Evolutionary conservation across 2,329 filamentous ascomycete species (phyloP).

Genomic region (Macrophomina pseudophaseolina): DNA sequence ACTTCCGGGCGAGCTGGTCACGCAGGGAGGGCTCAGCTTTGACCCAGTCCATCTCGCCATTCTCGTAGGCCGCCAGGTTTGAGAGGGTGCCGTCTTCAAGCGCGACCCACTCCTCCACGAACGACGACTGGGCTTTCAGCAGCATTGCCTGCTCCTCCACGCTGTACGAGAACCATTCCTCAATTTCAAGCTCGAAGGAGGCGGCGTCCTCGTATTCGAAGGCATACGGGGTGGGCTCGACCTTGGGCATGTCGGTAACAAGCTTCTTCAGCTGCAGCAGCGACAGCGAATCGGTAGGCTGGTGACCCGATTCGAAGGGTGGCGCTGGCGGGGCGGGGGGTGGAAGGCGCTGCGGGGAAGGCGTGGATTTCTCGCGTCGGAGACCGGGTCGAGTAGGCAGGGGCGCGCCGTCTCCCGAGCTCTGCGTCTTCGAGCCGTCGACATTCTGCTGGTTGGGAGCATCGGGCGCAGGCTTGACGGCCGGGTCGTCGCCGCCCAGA

Average conservation of each 20-base stretch:
- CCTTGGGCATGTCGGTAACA: slow-evolving; percentile 50
- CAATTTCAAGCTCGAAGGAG: slow-evolving; percentile 80
- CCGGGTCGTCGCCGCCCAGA: slow-evolving; percentile 34
- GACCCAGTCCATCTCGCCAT: slow-evolving; percentile 66
- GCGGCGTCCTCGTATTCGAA: slow-evolving; percentile 66
- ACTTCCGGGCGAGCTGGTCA: slow-evolving; percentile 60
- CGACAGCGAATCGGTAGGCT: slow-evolving; percentile 52
- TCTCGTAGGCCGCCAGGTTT: slow-evolving; percentile 44
- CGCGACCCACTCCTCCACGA: slow-evolving; percentile 72
- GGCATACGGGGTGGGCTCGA: slow-evolving; percentile 67
- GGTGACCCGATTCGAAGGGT: slow-evolving; percentile 35
- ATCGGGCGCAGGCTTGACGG: slow-evolving; percentile 42
- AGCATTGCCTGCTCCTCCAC: slow-evolving; percentile 83
- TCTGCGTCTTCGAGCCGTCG: slow-evolving; percentile 29
- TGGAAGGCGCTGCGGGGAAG: slow-evolving; percentile 50
- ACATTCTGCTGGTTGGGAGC: slow-evolving; percentile 41
- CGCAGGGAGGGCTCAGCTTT: slow-evolving; percentile 64
- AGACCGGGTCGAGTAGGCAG: slow-evolving; percentile 45
- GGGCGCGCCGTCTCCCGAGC: slow-evolving; percentile 32
- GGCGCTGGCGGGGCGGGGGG: slow-evolving; percentile 46
- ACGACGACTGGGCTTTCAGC: slow-evolving; percentile 74
- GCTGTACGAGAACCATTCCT: slow-evolving; percentile 97
- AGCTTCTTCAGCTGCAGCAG: slow-evolving; percentile 53
- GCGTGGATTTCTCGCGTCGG: slow-evolving; percentile 47
- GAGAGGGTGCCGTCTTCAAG: slow-evolving; percentile 53